Base-by-base conservation (phyloP, 345 rosid genomes). In the Chamaenerion angustifolium region DNA sequence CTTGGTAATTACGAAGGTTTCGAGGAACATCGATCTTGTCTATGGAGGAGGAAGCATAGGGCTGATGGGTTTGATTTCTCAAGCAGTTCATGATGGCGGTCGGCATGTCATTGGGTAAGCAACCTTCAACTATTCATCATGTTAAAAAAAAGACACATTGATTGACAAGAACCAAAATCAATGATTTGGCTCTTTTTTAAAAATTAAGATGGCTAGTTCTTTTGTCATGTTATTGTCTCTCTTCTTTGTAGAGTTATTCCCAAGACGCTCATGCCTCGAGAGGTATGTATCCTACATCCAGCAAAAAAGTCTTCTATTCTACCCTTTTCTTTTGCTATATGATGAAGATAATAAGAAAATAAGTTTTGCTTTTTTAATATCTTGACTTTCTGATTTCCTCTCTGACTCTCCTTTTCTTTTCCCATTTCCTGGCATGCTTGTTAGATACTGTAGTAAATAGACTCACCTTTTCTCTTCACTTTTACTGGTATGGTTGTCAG, bases 181-280 rank as follows among this genome's bases (percentile, higher is more conserved):
- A 10, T 18, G 45, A 62, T 65, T 67, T 42, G 48, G 31, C 12
- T 17, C 50, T 11, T 12, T 47, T 47, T 43, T 58, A 56, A 67
- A 51, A 59, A 58, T 68, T 65, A 45, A 12, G 48, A 58, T 63
- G 68, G 46, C 58, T 46, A 40, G 40, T 57, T 49, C 61, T 72
- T 73, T 77, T 76, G 88, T 82, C 88, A 71, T 71, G 69, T 81
- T 83, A 60, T 66, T 83, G 86, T 76, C 42, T 40, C 57, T 59
- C 43, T 40, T 31, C 44, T 49, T 41, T 55, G 61, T 94, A 93
- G 99, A 71, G 84, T 93, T 64, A 93, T 93, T 78, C 99, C 99
- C 81, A 88, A 85, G 92, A 93, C 96, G 76, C 95, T 93, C 86
- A 88, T 88, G 99, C 99, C 95, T 75, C 90, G 92, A 82, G 97